phyloP scores from a whole-genome alignment of 495 filamentous ascomycete genomes.

The Chaetomium tenue region DNA sequence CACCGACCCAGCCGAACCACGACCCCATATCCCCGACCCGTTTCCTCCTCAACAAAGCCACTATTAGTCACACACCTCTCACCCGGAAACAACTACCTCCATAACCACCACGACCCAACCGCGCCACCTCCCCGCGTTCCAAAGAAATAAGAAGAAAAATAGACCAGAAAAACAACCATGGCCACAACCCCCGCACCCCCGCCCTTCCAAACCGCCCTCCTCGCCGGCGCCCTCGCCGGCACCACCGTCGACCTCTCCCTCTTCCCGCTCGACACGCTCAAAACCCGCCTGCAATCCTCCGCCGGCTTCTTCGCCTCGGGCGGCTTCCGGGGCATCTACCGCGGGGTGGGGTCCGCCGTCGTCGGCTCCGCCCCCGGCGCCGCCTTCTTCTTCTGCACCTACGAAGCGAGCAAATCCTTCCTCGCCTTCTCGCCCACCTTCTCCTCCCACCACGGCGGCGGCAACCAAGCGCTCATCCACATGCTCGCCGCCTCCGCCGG shows the following conservation, averaged over 20 bases:
- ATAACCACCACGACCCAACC: conserved; percentile 14
- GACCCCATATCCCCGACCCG: background rate
- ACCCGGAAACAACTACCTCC: conserved; percentile 4
- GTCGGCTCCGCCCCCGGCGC: conserved; percentile 97
- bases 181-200: conserved; percentile 31
- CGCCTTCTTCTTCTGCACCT: conserved; percentile 96
- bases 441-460: conserved; percentile 8
- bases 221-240: conserved; percentile 79
- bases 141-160: background rate
- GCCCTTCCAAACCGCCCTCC: conserved; percentile 51
- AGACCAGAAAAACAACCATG: conserved; percentile 9
- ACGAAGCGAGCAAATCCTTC: conserved; percentile 73
- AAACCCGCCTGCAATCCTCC: conserved; percentile 88
- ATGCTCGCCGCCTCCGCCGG: conserved; percentile 86
- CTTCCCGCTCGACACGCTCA: conserved; percentile 88
- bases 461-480: conserved; percentile 43
- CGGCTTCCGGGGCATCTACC: conserved; percentile 71
- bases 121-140: no score
- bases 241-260: conserved; percentile 88
- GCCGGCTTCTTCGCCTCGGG: conserved; percentile 73
- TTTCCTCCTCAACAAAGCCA: background rate
- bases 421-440: conserved; percentile 35
- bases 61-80: background rate
- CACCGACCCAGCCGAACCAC: background rate
- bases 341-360: conserved; percentile 65